Conservation (phyloP, 75 land plant genomes). For the Sequoiadendron giganteum region DNA sequence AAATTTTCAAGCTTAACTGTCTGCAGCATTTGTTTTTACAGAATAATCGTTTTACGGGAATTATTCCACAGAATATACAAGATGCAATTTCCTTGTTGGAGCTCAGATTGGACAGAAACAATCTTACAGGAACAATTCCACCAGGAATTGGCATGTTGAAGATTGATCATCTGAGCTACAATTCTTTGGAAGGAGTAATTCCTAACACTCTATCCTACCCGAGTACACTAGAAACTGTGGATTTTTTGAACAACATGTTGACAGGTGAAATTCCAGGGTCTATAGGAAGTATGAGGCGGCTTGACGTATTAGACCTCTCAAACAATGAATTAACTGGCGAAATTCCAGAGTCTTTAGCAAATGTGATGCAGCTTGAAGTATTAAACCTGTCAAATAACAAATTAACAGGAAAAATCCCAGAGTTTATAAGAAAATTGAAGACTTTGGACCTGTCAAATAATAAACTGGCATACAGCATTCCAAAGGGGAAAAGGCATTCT, state of each 20-base stretch:
- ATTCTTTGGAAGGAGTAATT: not conserved
- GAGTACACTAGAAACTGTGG: not conserved
- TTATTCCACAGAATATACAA: constrained; percentile 34
- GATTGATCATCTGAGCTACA: constrained; percentile 9
- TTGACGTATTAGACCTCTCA: not conserved
- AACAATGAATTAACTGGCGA: not conserved
- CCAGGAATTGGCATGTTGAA: not conserved
- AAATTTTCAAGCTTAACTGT: no score
- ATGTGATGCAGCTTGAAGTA: not conserved
- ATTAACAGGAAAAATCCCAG: constrained; percentile 27
- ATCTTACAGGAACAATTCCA: not conserved
- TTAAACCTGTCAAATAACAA: constrained; percentile 30
- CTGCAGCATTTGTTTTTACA: no score
- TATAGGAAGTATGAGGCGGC: no score
- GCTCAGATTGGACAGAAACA: no score
- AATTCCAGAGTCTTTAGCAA: not conserved
- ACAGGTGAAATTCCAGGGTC: not conserved
- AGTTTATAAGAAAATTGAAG: constrained; percentile 28
- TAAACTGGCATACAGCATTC: not conserved
- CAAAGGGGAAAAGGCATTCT: not conserved
- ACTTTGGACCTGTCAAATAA: constrained; percentile 20
- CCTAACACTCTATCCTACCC: not conserved
- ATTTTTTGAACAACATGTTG: constrained; percentile 4
- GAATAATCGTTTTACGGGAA: constrained; percentile 13
- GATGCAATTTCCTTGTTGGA: constrained; percentile 12